Percentiles rank a stretch among this genome's conserved stretches.
phyloP scores from a whole-genome alignment of 2,329 filamentous ascomycete species.

The Ophiostoma quercus region DNA sequence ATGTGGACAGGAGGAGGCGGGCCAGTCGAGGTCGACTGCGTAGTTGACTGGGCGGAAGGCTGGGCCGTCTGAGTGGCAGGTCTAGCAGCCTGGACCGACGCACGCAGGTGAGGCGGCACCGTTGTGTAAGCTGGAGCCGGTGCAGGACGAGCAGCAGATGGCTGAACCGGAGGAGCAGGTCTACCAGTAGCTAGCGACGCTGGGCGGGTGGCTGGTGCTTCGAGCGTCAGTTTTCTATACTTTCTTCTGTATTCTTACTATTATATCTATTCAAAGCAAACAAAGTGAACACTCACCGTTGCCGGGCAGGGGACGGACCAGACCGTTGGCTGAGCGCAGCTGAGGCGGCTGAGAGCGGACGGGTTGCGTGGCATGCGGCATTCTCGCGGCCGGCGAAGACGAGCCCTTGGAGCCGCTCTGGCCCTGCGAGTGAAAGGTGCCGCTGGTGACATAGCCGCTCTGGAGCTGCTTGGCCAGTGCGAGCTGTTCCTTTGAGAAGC shows the following conservation, averaged over 20 bases:
- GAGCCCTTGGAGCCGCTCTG: background rate
- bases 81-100: background rate
- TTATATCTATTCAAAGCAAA: too few relatives aligned
- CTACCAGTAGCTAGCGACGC: background rate
- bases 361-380: background rate
- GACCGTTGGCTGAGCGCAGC: constrained; percentile 14
- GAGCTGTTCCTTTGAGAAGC: constrained; percentile 24
- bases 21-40: background rate
- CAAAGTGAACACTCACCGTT: background rate
- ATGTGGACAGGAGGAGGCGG: background rate
- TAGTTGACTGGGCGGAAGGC: background rate
- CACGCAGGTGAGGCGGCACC: background rate
- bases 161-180: background rate
- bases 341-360: constrained; percentile 4
- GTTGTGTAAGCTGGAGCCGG: background rate
- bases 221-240: background rate
- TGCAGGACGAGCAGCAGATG: background rate
- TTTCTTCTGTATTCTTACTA: too few relatives aligned
- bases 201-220: background rate
- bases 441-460: constrained; percentile 18
- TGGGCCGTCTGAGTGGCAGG: background rate
- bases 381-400: background rate
- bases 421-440: constrained; percentile 18
- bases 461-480: constrained; percentile 25
- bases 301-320: constrained; percentile 20